Evolutionary conservation across 2,329 filamentous ascomycete species (phyloP).

Genomic region (Lomentospora prolificans): DNA sequence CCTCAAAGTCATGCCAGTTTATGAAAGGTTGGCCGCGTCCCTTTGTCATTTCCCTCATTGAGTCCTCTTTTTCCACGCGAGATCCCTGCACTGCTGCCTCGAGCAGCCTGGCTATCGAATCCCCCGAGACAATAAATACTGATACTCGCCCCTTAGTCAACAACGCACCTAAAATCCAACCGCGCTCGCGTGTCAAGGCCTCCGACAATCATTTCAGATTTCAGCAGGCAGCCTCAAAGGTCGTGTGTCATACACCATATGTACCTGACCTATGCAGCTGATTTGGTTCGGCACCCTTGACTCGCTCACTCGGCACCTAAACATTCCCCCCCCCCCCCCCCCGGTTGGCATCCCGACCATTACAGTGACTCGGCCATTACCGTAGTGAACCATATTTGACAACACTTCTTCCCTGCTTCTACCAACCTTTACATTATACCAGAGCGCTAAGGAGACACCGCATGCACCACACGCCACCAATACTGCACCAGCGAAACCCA

Average conservation of each 20-base stretch:
- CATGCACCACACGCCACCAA: not conserved
- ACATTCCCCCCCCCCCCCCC: not conserved
- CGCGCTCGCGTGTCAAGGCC: too few relatives aligned
- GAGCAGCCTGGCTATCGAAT: not conserved
- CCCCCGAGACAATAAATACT: not conserved
- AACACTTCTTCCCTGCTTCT: not conserved
- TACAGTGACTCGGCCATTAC: too few relatives aligned
- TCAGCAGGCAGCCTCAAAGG: not conserved
- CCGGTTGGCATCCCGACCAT: not conserved
- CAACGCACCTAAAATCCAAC: not conserved
- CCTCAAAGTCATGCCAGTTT: too few relatives aligned
- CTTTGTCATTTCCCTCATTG: not conserved
- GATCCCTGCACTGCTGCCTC: not conserved
- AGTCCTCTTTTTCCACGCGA: not conserved
- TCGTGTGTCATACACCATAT: not conserved
- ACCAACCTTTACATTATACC: not conserved
- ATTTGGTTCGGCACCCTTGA: not conserved
- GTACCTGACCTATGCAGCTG: conserved; percentile 1
- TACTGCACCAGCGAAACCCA: not conserved
- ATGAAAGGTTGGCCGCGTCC: too few relatives aligned
- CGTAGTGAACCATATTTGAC: too few relatives aligned
- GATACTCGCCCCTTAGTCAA: not conserved
- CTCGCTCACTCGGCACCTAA: not conserved
- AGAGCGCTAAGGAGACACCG: not conserved
- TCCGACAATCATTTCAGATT: too few relatives aligned